Evolutionary conservation across 2,329 filamentous ascomycete genomes (phyloP).

Genomic region (Lojkania enalia): DNA sequence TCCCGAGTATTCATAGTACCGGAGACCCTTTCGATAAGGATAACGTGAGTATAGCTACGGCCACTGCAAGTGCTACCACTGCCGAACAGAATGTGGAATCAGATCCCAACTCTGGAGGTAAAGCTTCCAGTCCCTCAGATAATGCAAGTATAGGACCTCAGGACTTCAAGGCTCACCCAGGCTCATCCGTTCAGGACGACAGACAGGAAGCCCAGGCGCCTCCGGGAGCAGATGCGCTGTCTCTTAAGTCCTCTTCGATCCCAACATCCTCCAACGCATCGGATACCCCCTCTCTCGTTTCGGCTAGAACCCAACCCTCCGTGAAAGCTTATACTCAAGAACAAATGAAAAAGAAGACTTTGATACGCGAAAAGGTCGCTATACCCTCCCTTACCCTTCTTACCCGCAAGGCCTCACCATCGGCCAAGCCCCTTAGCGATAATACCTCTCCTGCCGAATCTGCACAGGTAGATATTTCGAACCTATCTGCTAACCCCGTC

Average conservation of each 20-base stretch:
- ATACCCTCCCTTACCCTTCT: constrained; percentile 18
- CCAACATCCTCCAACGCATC: background rate
- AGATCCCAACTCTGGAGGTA: no score
- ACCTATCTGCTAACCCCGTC: background rate
- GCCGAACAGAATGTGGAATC: no score
- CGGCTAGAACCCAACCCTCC: background rate
- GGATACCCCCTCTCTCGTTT: background rate
- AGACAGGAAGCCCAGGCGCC: background rate
- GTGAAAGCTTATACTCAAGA: constrained; percentile 2
- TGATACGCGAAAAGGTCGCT: constrained; percentile 15
- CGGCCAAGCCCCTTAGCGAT: no score
- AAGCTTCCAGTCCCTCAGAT: constrained; percentile 3
- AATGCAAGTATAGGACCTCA: background rate
- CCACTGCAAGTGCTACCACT: no score
- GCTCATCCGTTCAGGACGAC: background rate
- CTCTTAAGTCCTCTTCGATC: background rate
- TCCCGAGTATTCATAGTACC: background rate
- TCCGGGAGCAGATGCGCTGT: background rate
- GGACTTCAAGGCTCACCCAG: background rate
- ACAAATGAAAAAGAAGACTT: constrained; percentile 10
- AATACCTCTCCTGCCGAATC: no score
- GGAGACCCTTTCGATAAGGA: background rate
- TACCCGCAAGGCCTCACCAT: constrained; percentile 6
- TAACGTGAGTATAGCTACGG: background rate
- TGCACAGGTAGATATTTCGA: no score